Conservation (phyloP, 371 early-diverging fungal species). For the Gilbertella persicaria region DNA sequence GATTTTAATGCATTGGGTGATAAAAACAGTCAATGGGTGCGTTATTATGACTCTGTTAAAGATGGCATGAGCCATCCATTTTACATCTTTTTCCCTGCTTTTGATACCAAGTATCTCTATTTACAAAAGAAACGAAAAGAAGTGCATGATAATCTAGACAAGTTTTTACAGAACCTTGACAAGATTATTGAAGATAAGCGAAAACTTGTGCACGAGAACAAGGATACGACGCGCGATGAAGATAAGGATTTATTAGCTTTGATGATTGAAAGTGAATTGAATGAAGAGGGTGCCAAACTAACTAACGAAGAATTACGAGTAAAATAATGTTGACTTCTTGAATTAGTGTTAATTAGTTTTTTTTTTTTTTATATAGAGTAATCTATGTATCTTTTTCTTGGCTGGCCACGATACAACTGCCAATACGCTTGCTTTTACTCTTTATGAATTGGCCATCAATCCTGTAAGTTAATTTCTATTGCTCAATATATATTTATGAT, state of each 20-base stretch:
- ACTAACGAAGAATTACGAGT: constrained; percentile 44
- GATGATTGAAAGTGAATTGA: constrained; percentile 52
- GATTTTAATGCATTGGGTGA: constrained; percentile 34
- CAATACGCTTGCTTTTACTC: constrained; percentile 37
- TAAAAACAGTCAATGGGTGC: constrained; percentile 28
- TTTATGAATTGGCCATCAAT: constrained; percentile 48
- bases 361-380: constrained; percentile 14
- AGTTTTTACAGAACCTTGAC: constrained; percentile 21
- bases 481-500: not conserved
- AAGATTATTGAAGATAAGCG: constrained; percentile 43
- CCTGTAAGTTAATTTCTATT: constrained; percentile 24
- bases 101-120: constrained; percentile 33
- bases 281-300: constrained; percentile 25
- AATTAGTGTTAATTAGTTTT: not conserved
- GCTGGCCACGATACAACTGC: constrained; percentile 57
- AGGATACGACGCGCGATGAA: constrained; percentile 19
- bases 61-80: constrained; percentile 30
- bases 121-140: constrained; percentile 16
- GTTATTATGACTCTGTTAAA: constrained; percentile 27
- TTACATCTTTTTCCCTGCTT: constrained; percentile 48
- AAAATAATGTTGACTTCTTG: constrained; percentile 8
- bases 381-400: constrained; percentile 32
- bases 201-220: constrained; percentile 18
- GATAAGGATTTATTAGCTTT: constrained; percentile 55
- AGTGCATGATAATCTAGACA: constrained; percentile 15